Conservation (phyloP, 2,329 filamentous ascomycete species). For the Calonectria ilicicola region DNA sequence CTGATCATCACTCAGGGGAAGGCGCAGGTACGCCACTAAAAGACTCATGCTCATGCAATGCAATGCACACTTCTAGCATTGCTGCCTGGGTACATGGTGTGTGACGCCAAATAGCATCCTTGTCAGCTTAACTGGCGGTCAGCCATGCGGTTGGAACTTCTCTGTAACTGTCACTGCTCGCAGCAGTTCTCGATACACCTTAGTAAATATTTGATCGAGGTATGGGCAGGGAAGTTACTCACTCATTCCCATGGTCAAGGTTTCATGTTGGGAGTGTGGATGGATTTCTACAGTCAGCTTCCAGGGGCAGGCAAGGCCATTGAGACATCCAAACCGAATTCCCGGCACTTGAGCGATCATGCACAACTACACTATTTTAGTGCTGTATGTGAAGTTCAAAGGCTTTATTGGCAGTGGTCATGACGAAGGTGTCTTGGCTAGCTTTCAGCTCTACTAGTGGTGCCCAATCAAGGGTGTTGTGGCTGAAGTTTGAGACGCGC, state of each 20-base stretch:
- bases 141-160: neutral
- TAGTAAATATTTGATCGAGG: neutral
- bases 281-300: neutral
- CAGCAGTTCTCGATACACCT: neutral
- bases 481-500: neutral
- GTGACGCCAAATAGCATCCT: neutral
- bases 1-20: no score
- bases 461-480: neutral
- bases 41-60: neutral
- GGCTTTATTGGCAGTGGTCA: neutral
- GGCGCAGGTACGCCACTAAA: neutral
- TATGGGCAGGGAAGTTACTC: neutral
- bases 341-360: no score
- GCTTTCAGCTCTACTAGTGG: neutral
- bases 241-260: no score
- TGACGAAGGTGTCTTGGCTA: neutral
- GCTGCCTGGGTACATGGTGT: neutral
- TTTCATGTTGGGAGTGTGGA: no score
- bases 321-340: neutral
- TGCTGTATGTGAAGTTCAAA: neutral
- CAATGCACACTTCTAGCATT: neutral
- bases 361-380: neutral
- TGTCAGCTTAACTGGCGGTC: neutral
- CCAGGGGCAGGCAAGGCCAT: neutral
- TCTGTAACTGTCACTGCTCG: neutral